Evolutionary conservation across 768 basidiomycete species (phyloP).

Genomic region (Leccinum sublutescens): DNA sequence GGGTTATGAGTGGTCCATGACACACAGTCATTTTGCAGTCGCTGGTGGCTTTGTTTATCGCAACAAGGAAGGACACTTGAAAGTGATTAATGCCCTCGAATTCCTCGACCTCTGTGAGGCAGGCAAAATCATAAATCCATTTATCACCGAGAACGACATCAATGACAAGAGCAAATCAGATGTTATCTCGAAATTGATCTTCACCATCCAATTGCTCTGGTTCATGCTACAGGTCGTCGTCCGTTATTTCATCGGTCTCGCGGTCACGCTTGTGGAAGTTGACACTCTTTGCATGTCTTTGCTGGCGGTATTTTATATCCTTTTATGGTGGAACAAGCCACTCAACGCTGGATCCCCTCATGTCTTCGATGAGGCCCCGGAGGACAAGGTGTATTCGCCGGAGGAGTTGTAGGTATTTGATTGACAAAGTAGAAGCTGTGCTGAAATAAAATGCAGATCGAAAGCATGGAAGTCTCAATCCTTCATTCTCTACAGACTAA

Average conservation of each 20-base stretch:
- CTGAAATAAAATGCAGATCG: background rate
- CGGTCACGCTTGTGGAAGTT: background rate
- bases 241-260: background rate
- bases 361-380: background rate
- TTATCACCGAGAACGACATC: background rate
- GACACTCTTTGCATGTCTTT: background rate
- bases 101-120: background rate
- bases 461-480: background rate
- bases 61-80: background rate
- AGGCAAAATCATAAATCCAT: background rate
- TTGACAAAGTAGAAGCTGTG: background rate
- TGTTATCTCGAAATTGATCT: background rate
- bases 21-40: background rate
- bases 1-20: background rate
- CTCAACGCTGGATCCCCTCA: background rate
- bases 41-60: background rate
- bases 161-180: slow-evolving; percentile 4
- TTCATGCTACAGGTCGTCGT: background rate
- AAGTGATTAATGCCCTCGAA: background rate
- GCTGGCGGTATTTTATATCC: background rate
- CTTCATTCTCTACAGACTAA: background rate
- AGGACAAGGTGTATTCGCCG: background rate
- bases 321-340: slow-evolving; percentile 4
- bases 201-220: background rate
- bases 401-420: background rate